Evolutionary conservation across 2,329 filamentous ascomycete species (phyloP).

Genomic region (Macroventuria anomochaeta): DNA sequence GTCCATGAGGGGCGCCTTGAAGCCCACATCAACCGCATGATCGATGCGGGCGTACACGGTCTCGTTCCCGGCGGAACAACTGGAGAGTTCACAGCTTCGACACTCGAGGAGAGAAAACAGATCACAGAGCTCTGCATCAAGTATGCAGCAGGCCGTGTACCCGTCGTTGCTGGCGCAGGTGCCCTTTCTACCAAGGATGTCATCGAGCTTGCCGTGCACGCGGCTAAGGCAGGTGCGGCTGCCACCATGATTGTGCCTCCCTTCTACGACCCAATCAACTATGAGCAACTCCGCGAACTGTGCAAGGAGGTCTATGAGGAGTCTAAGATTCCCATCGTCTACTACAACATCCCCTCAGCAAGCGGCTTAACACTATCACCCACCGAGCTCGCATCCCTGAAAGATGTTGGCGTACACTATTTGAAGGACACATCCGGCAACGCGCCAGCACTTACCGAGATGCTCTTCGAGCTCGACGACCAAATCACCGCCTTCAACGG

Average conservation of each 20-base stretch:
- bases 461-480: constrained; percentile 53
- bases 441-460: constrained; percentile 57
- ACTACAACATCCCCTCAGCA: constrained; percentile 61
- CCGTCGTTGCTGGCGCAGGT: constrained; percentile 56
- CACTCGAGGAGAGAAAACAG: constrained; percentile 54
- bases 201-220: constrained; percentile 53
- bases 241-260: constrained; percentile 60
- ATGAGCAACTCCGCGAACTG: constrained; percentile 50
- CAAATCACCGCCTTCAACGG: constrained; percentile 60
- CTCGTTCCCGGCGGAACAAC: constrained; percentile 60
- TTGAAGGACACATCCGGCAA: constrained; percentile 62
- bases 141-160: constrained; percentile 50
- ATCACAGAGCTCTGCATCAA: constrained; percentile 50
- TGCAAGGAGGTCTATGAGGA: constrained; percentile 52
- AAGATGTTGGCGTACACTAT: constrained; percentile 57
- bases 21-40: constrained; percentile 55
- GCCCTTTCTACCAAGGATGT: constrained; percentile 52
- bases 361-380: constrained; percentile 54
- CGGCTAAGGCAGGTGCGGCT: constrained; percentile 49
- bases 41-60: constrained; percentile 56
- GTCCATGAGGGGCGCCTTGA: constrained; percentile 52
- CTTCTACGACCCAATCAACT: constrained; percentile 56
- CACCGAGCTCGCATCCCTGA: constrained; percentile 53
- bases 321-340: constrained; percentile 55
- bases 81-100: constrained; percentile 58